Evolutionary conservation across 768 basidiomycete species (phyloP), one percentile per base, ranked within the genome.

Genomic region (Naematelia aurantialba): DNA sequence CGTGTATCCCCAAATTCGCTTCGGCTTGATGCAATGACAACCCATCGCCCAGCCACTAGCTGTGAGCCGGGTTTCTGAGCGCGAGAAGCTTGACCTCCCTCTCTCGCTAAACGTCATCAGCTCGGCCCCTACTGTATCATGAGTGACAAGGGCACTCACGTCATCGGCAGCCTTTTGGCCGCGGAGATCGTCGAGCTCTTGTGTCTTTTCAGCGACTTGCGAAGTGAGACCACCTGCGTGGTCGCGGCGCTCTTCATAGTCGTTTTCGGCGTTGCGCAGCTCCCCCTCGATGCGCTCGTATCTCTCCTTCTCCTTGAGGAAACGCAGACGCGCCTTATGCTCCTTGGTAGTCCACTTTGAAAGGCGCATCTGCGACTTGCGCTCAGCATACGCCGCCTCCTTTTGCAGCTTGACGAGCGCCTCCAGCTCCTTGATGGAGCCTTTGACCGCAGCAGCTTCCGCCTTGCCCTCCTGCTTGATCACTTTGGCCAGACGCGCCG

Each of bases 331-430:
- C 19, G 82, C 80, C 73, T 85, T 87, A 74, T 86, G 87, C 70
- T 84, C 84, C 4, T 79, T 77, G 14, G 79, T 70, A 29, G 85
- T 79, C 2, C 83, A 80, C 60, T 81, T 85, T 42, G 82, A 76
- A 53, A 88, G 82, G 2, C 79, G 68, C 2, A 79, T 59, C 57
- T 85, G 83, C 1, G 84, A 83, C 62, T 80, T 83, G 3, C 81
- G 78, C 74, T 89, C 88, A 55, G 83, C 84, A 82, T 76, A 45
- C 11, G 71, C 72, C 17, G 87, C 84, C 2, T 78, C 77, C 70
- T 84, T 85, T 68, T 89, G 89, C n/a, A 87, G 75, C 72, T 80
- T 81, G 72, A 88, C 87, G n/a, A 89, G 75, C 26, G 84, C 79
- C 2, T 82, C 81, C 21, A 90, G 83, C 61, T 87, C 86, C 55